Conservation (phyloP, 108 stramenopile species). For the Nannochloropsis granulata region DNA sequence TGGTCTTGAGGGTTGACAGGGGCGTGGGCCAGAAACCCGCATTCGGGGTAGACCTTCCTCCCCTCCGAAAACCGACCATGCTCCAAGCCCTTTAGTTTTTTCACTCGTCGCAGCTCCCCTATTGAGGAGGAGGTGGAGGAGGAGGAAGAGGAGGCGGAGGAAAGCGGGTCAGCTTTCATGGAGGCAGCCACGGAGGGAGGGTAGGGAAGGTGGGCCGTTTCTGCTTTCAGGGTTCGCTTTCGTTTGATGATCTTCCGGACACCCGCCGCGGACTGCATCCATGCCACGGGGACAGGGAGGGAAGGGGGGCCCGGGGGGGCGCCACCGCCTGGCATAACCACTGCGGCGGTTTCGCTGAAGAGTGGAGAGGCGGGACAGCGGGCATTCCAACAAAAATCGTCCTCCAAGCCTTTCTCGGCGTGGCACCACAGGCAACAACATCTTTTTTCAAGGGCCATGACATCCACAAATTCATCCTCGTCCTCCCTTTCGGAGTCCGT, state of each 20-base stretch:
- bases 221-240: background rate
- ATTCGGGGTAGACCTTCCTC: background rate
- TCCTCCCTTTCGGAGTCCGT: background rate
- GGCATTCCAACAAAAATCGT: background rate
- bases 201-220: background rate
- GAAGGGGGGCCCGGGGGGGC: background rate
- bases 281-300: background rate
- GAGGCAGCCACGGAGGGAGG: background rate
- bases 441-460: background rate
- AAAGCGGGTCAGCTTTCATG: background rate
- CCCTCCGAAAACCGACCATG: background rate
- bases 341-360: background rate
- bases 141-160: background rate
- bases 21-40: background rate
- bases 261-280: background rate
- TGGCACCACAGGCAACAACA: background rate
- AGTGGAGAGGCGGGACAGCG: background rate
- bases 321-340: background rate
- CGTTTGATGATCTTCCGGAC: background rate
- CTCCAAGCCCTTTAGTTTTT: background rate
- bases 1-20: background rate
- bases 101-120: background rate
- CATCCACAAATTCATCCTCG: background rate
- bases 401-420: background rate
- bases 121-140: background rate